These are phyloP conservation scores for Zostera marina DNA, from an alignment of 116 monocot species.

Conservation along the genomic window DNA sequence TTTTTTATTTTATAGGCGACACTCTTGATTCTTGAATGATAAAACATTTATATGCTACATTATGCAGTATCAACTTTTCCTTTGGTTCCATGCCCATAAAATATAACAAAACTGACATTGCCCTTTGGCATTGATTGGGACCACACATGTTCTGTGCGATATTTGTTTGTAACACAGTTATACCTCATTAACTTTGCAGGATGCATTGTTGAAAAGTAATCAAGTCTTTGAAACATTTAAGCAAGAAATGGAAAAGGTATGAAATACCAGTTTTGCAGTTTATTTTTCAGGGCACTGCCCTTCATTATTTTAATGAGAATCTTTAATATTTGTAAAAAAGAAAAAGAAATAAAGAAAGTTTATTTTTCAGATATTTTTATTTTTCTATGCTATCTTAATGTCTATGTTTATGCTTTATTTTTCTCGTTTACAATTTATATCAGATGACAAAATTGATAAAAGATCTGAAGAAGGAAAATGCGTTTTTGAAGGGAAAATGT, in stretches of 20 bases:
- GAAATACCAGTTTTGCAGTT: not conserved
- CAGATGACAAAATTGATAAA: constrained; percentile 90
- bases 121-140: too few species aligned
- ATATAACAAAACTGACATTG: too few species aligned
- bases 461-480: constrained; percentile 95
- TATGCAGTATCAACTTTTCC: too few species aligned
- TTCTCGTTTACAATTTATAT: constrained; percentile 5
- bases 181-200: constrained; percentile 21
- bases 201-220: constrained; percentile 79
- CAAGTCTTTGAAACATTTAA: constrained; percentile 94
- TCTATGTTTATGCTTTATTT: not conserved
- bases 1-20: too few species aligned
- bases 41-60: too few species aligned
- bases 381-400: not conserved
- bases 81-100: too few species aligned
- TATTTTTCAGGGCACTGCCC: not conserved
- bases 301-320: too few species aligned
- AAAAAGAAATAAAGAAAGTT: too few species aligned
- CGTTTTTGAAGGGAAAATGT: constrained; percentile 79
- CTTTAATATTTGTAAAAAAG: too few species aligned
- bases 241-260: constrained; percentile 95
- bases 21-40: too few species aligned
- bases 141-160: too few species aligned
- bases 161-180: too few species aligned
- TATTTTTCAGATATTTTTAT: not conserved